Percentiles rank a stretch among this genome's conserved stretches.
Evolutionary conservation across 2,329 filamentous ascomycete species (phyloP).

Genomic region (Clathrospora elynae): DNA sequence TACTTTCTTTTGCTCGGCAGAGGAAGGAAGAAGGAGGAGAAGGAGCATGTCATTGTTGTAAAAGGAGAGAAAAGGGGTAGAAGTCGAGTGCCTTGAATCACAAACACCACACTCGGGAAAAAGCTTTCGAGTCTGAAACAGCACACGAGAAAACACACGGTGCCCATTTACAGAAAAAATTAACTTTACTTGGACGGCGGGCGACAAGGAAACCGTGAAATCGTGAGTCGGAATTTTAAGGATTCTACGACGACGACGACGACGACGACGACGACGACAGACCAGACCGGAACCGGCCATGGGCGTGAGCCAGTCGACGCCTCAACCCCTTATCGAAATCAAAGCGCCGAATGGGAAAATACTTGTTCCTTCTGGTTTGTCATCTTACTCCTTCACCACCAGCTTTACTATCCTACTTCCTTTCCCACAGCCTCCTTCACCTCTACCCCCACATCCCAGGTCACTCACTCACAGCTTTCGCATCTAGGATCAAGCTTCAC

Average conservation of each 20-base stretch:
- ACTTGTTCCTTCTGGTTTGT: conserved; percentile 24
- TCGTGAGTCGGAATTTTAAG: too few species aligned
- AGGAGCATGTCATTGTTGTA: not conserved
- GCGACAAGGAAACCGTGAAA: too few species aligned
- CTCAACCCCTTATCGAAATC: conserved; percentile 33
- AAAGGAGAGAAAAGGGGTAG: not conserved
- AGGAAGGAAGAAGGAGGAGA: not conserved
- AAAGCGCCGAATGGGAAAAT: conserved; percentile 24
- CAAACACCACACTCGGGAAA: too few species aligned
- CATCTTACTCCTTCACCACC: not conserved
- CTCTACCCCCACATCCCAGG: not conserved
- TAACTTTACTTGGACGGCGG: too few species aligned
- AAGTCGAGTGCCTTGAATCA: too few species aligned
- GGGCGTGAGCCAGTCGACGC: conserved; percentile 29
- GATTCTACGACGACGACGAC: too few species aligned
- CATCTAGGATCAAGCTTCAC: conserved; percentile 10
- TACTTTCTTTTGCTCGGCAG: not conserved
- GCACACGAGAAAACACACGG: too few species aligned
- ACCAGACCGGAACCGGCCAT: too few species aligned
- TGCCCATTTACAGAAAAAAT: too few species aligned
- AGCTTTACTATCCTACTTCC: not conserved
- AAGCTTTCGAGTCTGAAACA: too few species aligned
- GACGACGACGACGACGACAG: too few species aligned
- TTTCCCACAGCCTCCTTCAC: not conserved
- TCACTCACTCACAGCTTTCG: not conserved